Evolutionary conservation across 2,329 filamentous ascomycete species (phyloP).

Genomic region (Clonostachys byssicola): DNA sequence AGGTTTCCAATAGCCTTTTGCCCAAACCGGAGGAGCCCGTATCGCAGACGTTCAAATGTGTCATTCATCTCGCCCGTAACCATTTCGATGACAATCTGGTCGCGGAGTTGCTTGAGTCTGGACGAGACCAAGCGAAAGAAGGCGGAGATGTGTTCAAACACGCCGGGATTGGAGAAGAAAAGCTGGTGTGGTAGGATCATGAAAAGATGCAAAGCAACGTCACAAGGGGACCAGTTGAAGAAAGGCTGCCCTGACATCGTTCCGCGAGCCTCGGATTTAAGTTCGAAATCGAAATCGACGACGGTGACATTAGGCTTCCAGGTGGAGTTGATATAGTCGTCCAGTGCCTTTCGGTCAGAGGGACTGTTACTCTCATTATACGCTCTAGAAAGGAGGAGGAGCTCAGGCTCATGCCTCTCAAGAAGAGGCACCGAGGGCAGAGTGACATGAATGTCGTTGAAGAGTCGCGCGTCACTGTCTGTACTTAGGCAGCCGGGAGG

Average conservation of each 20-base stretch:
- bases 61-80: background rate
- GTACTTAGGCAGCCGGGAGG: background rate
- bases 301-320: background rate
- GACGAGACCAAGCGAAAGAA: background rate
- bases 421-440: background rate
- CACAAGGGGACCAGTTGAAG: background rate
- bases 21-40: background rate
- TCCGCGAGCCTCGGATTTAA: background rate
- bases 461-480: background rate
- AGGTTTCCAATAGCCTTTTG: background rate
- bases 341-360: background rate
- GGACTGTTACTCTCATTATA: background rate
- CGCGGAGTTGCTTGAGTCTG: too few relatives aligned
- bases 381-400: background rate
- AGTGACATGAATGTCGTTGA: background rate
- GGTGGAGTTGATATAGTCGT: background rate
- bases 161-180: background rate
- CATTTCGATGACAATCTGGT: background rate
- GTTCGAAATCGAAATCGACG: background rate
- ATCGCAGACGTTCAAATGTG: background rate
- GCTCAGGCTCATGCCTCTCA: background rate
- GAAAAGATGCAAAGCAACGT: too few relatives aligned
- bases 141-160: background rate
- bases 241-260: background rate
- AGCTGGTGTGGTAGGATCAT: background rate